Base-by-base conservation (phyloP, 441 rosid species). In the Macaranga tanarius region DNA sequence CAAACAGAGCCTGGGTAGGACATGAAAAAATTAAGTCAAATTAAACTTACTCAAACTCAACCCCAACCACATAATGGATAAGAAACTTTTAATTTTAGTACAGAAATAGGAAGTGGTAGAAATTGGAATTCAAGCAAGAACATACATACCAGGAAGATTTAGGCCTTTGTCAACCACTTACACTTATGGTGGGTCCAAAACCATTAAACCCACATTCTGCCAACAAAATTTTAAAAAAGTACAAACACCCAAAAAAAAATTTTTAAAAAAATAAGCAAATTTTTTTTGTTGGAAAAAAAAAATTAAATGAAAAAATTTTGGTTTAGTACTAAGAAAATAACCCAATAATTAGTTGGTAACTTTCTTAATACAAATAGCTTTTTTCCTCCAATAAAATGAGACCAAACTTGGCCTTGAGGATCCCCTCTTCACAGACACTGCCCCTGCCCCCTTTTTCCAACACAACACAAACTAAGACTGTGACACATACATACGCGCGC, bases 401-500 rank as follows among this genome's bases (percentile, higher is more conserved):
- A 71, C 79, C 83, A 77, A 75, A 76, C 57, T 57, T 69, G 68
- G 71, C 65, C 31, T 70, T 58, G 56, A 75, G 60, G 67, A 65
- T 78, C 74, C 79, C 75, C 65, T 76, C 69, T 71, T 71, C 80
- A 69, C 54, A 65, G 77, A 57, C 71, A 40, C 78, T 77, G 77
- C 81, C 61, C 76, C 78, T 77, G 77, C 81, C 61, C 76, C 63
- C 78, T 59, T 71, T 75, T 73, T 65, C 56, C 54, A 74, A 23
- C 77, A 63, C 61, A 75, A 61, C 63, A 38, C 44, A 48, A 57
- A 56, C 57, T 28, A 13, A 73, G 76, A 76, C 57, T 31, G 62
- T 65, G 81, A 55, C 47, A 60, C 67, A 61, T 61, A 34, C 22
- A 38, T 28, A 78, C 13, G 71, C 64, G 28, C 59, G 54, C 40